Base-by-base conservation (phyloP, 2,329 filamentous ascomycete species). In the Diaporthe caulivora region DNA sequence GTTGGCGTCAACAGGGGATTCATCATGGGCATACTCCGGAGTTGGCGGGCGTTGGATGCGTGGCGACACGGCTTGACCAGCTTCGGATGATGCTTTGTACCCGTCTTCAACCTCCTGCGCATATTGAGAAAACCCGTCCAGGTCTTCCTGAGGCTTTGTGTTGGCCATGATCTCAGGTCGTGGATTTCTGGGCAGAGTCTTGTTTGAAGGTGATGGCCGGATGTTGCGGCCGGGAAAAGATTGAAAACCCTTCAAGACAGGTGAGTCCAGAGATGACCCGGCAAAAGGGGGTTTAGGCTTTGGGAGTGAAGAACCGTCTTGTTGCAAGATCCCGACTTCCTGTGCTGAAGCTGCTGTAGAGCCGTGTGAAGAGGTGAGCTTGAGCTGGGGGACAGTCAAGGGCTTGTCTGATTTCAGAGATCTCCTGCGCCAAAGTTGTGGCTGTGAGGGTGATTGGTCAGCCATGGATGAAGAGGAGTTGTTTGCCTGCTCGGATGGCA, bases 391-490 rank as follows among this genome's bases (percentile, higher is more conserved):
- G 6, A 90, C 82, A 60, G 86, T 84, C 44, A 87, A 78, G 74
- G 80, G 84, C 69, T 83, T 82, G 70, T 89, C 86, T 71, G 82
- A 83, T 78, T 87, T 89, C 34, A 85, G 80, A 18, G 87, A 88
- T 58, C 88, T 85, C 69, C 88, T 84, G 72, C 85, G 84, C 88
- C 87, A 90, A 42, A 86, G 81, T 75, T 85, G 81, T 10, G 77
- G 77, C 58, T 77, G 76, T 40, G 76, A 76, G 17, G 81, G 76
- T 37, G 79, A 80, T 54, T 76, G 78, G 75, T 72, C 75, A 17
- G 77, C 57, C 58, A 76, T 40, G 8, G 79, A 75, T 3, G 70
- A 67, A n/a, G 80, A 70, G 11, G 78, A 74, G 55, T 77, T 74
- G 47, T 76, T 74, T 29, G 74, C 85, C 75, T 83, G 81, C 31